Evolutionary conservation across 768 basidiomycete species (phyloP).

Genomic region (Pleurotus sapidus): DNA sequence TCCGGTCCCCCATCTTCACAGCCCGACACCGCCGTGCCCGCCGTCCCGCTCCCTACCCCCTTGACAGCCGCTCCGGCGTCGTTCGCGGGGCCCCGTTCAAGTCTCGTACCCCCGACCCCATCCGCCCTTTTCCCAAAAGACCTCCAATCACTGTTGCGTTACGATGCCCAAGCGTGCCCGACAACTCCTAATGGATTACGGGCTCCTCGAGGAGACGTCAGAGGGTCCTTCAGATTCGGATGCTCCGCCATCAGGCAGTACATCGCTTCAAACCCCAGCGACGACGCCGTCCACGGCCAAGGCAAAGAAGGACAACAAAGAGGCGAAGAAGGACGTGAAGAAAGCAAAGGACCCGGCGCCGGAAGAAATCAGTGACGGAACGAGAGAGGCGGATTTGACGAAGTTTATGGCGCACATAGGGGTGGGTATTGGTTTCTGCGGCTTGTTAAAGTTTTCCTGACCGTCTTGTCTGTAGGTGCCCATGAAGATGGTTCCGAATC

Average conservation of each 20-base stretch:
- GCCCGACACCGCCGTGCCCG: constrained; percentile 17
- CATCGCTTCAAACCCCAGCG: constrained; percentile 7
- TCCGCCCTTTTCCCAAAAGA: constrained; percentile 48
- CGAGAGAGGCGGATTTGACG: constrained; percentile 36
- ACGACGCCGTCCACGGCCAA: constrained; percentile 5
- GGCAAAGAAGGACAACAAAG: background rate
- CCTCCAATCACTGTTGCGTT: constrained; percentile 39
- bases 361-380: constrained; percentile 18
- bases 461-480: background rate
- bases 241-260: background rate
- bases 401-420: constrained; percentile 48
- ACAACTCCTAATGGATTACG: constrained; percentile 42
- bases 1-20: constrained; percentile 12
- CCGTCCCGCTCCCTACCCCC: constrained; percentile 6
- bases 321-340: background rate
- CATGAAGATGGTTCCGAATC: constrained; percentile 4
- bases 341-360: constrained; percentile 8
- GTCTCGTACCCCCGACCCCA: constrained; percentile 29
- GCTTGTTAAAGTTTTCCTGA: background rate
- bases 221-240: background rate
- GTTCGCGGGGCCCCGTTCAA: background rate
- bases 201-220: constrained; percentile 22
- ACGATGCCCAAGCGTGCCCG: constrained; percentile 37
- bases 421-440: constrained; percentile 25
- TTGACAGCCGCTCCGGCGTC: constrained; percentile 9